Percentiles rank a stretch among this genome's conserved stretches.
Evolutionary conservation across 2,329 filamentous ascomycete species (phyloP).

Genomic region (Aureobasidium uvarum): DNA sequence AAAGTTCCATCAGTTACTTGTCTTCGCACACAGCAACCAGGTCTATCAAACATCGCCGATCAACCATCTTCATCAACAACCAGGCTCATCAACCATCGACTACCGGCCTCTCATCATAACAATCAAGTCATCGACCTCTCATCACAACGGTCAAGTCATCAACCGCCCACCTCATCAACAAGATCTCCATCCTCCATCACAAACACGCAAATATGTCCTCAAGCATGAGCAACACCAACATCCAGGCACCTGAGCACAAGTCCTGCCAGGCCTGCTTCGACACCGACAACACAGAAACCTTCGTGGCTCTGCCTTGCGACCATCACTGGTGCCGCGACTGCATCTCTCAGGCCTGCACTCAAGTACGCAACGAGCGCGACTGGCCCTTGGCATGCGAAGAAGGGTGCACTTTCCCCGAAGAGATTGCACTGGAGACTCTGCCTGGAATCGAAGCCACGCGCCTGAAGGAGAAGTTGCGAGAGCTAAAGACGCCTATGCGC

Average conservation of each 20-base stretch:
- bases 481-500: neutral
- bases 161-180: neutral
- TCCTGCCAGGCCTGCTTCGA: neutral
- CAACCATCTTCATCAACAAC: neutral
- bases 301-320: neutral
- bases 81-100: neutral
- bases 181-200: neutral
- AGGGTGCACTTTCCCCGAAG: neutral
- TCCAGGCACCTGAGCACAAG: neutral
- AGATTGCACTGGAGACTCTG: neutral
- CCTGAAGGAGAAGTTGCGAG: neutral
- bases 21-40: neutral
- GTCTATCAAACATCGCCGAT: neutral
- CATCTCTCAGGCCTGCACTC: neutral
- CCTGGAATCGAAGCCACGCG: neutral
- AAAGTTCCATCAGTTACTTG: neutral
- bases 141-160: too few species aligned
- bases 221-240: neutral
- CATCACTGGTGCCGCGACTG: slow-evolving; percentile 6
- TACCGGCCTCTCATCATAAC: neutral
- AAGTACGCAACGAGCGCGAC: neutral
- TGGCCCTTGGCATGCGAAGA: neutral
- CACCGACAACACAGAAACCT: neutral
- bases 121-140: neutral
- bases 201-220: neutral